Evolutionary conservation across 2,329 filamentous ascomycete species (phyloP).

Genomic region (Aulographum hederae): DNA sequence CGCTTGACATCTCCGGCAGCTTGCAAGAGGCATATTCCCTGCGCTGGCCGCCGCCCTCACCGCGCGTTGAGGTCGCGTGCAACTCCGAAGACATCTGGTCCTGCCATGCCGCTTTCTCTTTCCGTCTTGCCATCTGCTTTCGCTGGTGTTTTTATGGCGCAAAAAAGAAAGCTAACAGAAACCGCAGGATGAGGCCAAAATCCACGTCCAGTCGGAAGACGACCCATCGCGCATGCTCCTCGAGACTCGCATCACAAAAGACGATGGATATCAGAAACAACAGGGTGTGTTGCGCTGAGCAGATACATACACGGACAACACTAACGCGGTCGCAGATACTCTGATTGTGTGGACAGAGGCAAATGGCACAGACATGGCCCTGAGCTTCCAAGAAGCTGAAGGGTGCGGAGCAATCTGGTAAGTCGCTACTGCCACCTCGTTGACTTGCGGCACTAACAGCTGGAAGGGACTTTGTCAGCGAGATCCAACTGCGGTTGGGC

Average conservation of each 20-base stretch:
- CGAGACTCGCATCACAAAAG: conserved; percentile 77
- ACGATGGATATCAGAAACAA: conserved; percentile 96
- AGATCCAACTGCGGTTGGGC: conserved; percentile 60
- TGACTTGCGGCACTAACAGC: conserved; percentile 3
- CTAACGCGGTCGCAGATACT: conserved; percentile 46
- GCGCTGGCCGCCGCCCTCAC: neutral
- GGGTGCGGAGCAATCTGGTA: conserved; percentile 88
- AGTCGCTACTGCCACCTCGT: conserved; percentile 15
- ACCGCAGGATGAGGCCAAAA: conserved; percentile 74
- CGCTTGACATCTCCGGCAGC: conserved; percentile 5
- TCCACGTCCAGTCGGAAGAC: conserved; percentile 87
- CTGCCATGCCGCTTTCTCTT: neutral
- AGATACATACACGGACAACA: neutral
- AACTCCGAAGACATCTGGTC: too few species aligned
- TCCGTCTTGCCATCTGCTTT: neutral
- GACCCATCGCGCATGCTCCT: conserved; percentile 67
- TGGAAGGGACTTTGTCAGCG: conserved; percentile 73
- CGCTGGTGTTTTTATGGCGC: conserved; percentile 8
- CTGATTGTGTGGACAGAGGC: conserved; percentile 96
- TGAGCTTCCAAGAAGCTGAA: conserved; percentile 95
- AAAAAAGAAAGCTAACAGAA: too few species aligned
- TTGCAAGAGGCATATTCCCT: too few species aligned
- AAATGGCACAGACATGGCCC: conserved; percentile 84
- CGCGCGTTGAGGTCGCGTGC: neutral
- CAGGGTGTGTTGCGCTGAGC: conserved; percentile 46